These are phyloP conservation scores for Silene coronaria DNA, from an alignment of 179 eudicot genomes.

Conservation along the genomic window DNA sequence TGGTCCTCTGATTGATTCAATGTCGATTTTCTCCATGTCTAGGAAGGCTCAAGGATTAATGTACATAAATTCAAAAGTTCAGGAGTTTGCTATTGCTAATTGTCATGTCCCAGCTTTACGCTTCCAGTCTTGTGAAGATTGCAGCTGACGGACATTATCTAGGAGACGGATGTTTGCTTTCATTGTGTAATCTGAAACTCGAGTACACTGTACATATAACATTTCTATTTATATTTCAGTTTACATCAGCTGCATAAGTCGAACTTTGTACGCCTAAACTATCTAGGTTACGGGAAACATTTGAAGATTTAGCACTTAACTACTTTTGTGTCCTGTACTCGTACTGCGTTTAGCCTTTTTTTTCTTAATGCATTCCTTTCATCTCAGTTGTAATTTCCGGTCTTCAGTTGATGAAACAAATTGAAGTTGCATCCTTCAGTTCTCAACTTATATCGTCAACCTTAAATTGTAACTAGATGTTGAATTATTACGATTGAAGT, in stretches of 20 bases:
- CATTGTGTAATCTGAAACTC: constrained; percentile 11
- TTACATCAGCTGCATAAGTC: not conserved
- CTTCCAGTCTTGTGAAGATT: not conserved
- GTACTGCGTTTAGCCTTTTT: not conserved
- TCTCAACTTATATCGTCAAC: too few species aligned
- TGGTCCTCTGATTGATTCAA: not conserved
- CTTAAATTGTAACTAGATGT: too few species aligned
- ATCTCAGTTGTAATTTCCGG: not conserved
- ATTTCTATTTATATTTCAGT: constrained; percentile 10
- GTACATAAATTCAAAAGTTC: constrained; percentile 5
- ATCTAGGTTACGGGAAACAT: not conserved
- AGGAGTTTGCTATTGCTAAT: not conserved
- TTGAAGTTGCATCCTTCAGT: too few species aligned
- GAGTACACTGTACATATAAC: constrained; percentile 23
- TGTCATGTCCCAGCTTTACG: not conserved
- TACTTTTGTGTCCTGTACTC: not conserved
- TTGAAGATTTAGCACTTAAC: not conserved
- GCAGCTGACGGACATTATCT: constrained; percentile 2
- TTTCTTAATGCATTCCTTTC: not conserved
- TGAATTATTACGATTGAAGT: too few species aligned
- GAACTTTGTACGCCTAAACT: constrained; percentile 1
- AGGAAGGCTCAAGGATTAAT: constrained; percentile 17
- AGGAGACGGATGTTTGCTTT: constrained; percentile 2
- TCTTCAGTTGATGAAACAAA: too few species aligned
- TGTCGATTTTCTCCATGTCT: not conserved